Conservation (phyloP, 1,284 basidiomycete genomes). For the Limonomyces culmigenus region DNA sequence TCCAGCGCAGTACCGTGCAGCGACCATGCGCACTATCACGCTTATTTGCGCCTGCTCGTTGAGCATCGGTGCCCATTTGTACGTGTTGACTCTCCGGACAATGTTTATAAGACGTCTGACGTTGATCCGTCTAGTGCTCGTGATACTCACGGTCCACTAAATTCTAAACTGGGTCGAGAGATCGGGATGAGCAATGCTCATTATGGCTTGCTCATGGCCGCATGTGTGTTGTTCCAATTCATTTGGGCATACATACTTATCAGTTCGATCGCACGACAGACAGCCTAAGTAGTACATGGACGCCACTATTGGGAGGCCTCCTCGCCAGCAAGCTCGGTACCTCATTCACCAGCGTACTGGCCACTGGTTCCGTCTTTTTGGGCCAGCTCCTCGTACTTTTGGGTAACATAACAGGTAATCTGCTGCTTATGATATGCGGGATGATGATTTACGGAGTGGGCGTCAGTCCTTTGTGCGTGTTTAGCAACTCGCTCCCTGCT, state of each 20-base stretch:
- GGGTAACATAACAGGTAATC: conserved; percentile 15
- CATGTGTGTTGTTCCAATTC: no score
- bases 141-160: conserved; percentile 60
- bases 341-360: conserved; percentile 49
- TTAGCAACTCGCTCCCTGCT: no score
- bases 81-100: no score
- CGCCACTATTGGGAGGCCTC: conserved; percentile 54
- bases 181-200: conserved; percentile 63
- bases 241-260: no score
- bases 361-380: conserved; percentile 51
- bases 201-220: conserved; percentile 60
- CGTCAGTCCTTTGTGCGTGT: conserved; percentile 54
- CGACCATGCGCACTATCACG: conserved; percentile 29
- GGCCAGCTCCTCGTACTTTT: conserved; percentile 19
- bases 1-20: no score
- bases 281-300: conserved; percentile 71
- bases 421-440: conserved; percentile 51
- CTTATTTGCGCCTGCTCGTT: conserved; percentile 59
- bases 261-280: no score
- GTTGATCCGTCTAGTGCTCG: conserved; percentile 27
- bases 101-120: background rate
- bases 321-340: conserved; percentile 54
- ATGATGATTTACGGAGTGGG: conserved; percentile 70
- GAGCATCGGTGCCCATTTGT: conserved; percentile 67
- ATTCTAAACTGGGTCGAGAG: conserved; percentile 53